phyloP scores from a whole-genome alignment of 1,284 basidiomycete genomes.

The Ustilago shanxiensis region DNA sequence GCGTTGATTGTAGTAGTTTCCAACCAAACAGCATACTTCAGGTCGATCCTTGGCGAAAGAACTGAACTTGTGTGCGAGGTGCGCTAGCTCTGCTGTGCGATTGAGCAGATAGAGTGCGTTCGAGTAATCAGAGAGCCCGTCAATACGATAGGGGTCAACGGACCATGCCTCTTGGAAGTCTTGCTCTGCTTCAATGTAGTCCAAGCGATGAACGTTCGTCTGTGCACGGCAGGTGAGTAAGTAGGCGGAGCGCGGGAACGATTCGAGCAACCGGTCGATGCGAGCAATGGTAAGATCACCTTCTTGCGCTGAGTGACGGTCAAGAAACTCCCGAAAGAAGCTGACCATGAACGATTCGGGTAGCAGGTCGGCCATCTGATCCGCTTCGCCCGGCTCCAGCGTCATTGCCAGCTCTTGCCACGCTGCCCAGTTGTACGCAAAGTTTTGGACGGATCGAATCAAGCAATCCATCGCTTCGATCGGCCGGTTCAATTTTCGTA shows the following conservation, averaged over 20 bases:
- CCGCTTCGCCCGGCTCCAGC: constrained; percentile 48
- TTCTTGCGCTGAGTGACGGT: constrained; percentile 80
- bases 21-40: constrained; percentile 90
- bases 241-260: constrained; percentile 87
- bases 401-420: constrained; percentile 75
- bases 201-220: constrained; percentile 50
- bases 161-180: constrained; percentile 65
- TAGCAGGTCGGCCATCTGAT: constrained; percentile 74
- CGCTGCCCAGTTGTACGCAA: constrained; percentile 95
- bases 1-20: constrained; percentile 94
- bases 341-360: constrained; percentile 80
- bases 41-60: constrained; percentile 60
- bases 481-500: constrained; percentile 65
- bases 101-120: constrained; percentile 97
- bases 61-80: constrained; percentile 79
- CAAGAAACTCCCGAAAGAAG: constrained; percentile 89
- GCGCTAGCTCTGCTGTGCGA: constrained; percentile 86
- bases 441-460: constrained; percentile 81
- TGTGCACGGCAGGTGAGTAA: constrained; percentile 75
- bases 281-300: constrained; percentile 51
- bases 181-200: constrained; percentile 62
- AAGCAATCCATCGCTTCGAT: constrained; percentile 84
- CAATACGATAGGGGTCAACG: constrained; percentile 88
- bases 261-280: constrained; percentile 75
- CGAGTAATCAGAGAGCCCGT: constrained; percentile 95